phyloP scores from a whole-genome alignment of 2,329 filamentous ascomycete species.

The Colletotrichum sansevieriae region DNA sequence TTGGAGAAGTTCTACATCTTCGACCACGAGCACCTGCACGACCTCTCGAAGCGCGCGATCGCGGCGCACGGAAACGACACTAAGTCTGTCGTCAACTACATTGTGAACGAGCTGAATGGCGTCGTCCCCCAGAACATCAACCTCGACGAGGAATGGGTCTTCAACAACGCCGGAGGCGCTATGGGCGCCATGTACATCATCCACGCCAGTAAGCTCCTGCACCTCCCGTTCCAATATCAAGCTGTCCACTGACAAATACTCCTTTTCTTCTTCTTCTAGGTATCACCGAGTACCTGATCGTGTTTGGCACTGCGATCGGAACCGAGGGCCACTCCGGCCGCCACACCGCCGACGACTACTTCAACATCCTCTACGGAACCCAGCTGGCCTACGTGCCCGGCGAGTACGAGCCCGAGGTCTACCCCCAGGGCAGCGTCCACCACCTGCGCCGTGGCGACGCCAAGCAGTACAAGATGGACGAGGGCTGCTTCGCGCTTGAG shows the following conservation, averaged over 20 bases:
- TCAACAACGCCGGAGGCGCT: conserved; percentile 91
- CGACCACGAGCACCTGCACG: conserved; percentile 74
- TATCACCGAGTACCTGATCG: conserved; percentile 90
- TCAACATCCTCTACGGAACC: conserved; percentile 86
- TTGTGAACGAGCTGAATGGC: conserved; percentile 75
- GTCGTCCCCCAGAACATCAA: conserved; percentile 71
- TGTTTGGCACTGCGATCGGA: conserved; percentile 86
- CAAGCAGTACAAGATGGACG: conserved; percentile 88
- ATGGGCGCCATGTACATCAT: conserved; percentile 95
- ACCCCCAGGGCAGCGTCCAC: conserved; percentile 77
- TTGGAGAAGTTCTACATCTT: conserved; percentile 82
- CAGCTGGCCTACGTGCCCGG: conserved; percentile 82
- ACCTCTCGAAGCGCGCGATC: conserved; percentile 76
- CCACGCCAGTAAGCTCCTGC: conserved; percentile 76
- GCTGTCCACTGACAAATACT: conserved; percentile 14
- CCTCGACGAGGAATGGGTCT: conserved; percentile 84
- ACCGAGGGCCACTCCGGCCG: conserved; percentile 91
- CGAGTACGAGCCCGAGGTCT: conserved; percentile 76
- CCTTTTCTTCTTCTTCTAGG: conserved; percentile 52
- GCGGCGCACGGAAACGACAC: conserved; percentile 82
- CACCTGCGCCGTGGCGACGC: conserved; percentile 78
- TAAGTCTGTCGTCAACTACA: conserved; percentile 74
- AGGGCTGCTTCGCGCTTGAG: conserved; percentile 83
- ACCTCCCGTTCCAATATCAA: neutral
- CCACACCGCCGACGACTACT: conserved; percentile 94